phyloP scores from a whole-genome alignment of 768 basidiomycete species.

The Leccinum variicolor region DNA sequence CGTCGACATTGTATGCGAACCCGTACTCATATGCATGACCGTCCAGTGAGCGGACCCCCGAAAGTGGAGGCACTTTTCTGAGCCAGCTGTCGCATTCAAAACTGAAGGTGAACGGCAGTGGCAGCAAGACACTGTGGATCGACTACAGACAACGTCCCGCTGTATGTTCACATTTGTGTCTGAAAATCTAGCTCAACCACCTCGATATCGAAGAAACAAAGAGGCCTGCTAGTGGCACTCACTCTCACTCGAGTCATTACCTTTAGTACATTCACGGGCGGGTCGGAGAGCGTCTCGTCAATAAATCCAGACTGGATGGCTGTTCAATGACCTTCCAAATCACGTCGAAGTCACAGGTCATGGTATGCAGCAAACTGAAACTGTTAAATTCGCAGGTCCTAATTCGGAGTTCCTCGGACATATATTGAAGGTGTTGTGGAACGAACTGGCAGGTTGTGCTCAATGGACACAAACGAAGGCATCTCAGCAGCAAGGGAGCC shows the following conservation, averaged over 20 bases:
- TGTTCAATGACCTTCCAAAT: slow-evolving; percentile 68
- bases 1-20: no score
- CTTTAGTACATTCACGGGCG: slow-evolving; percentile 62
- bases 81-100: no score
- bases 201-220: not conserved
- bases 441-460: slow-evolving; percentile 51
- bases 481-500: slow-evolving; percentile 56
- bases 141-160: no score
- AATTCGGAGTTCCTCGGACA: slow-evolving; percentile 51
- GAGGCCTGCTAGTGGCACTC: slow-evolving; percentile 9
- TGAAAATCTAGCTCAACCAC: no score
- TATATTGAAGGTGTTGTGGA: slow-evolving; percentile 45
- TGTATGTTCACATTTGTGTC: no score
- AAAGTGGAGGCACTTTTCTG: no score
- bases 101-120: no score
- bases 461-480: slow-evolving; percentile 67
- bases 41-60: no score
- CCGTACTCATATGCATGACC: no score
- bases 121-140: no score
- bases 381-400: slow-evolving; percentile 58
- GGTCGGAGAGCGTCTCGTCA: slow-evolving; percentile 53
- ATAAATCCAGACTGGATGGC: slow-evolving; percentile 48
- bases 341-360: slow-evolving; percentile 52
- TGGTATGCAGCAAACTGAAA: slow-evolving; percentile 76
- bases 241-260: slow-evolving; percentile 66